Evolutionary conservation across 2,329 filamentous ascomycete genomes (phyloP).

Genomic region (Penicillium sp.): DNA sequence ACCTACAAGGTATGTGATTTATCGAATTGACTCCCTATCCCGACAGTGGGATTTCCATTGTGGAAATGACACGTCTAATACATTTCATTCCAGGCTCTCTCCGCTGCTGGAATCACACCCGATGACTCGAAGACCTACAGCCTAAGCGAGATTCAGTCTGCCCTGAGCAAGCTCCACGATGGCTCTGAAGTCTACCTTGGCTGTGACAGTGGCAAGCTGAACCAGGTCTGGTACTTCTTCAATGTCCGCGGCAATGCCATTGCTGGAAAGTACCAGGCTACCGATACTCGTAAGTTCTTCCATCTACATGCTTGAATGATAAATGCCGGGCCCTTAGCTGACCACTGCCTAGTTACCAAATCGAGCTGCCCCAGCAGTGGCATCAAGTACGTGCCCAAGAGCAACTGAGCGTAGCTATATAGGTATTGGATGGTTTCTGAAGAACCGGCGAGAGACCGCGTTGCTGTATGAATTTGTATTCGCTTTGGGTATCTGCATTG

Average conservation of each 20-base stretch:
- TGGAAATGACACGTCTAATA: background rate
- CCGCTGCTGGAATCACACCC: slow-evolving; percentile 60
- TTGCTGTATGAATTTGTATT: slow-evolving; percentile 7
- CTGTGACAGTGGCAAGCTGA: slow-evolving; percentile 53
- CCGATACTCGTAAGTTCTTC: slow-evolving; percentile 50
- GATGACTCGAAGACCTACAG: slow-evolving; percentile 56
- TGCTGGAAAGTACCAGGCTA: slow-evolving; percentile 63
- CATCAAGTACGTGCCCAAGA: slow-evolving; percentile 69
- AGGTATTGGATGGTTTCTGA: background rate
- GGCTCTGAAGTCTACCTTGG: slow-evolving; percentile 57
- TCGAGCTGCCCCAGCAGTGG: slow-evolving; percentile 66
- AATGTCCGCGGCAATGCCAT: slow-evolving; percentile 61
- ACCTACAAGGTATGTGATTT: slow-evolving; percentile 52
- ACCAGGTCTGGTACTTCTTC: slow-evolving; percentile 61
- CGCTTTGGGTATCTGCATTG: slow-evolving; percentile 4
- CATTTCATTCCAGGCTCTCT: slow-evolving; percentile 49
- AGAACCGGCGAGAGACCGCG: background rate
- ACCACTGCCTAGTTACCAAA: slow-evolving; percentile 30
- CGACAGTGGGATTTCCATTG: too few species aligned
- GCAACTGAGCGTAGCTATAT: slow-evolving; percentile 1
- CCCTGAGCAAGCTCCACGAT: slow-evolving; percentile 52
- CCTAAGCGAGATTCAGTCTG: slow-evolving; percentile 54
- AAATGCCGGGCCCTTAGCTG: background rate
- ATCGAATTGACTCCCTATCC: background rate
- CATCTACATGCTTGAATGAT: background rate